Base-by-base conservation (phyloP, 2,329 filamentous ascomycete genomes). In the Fusarium multiceps region DNA sequence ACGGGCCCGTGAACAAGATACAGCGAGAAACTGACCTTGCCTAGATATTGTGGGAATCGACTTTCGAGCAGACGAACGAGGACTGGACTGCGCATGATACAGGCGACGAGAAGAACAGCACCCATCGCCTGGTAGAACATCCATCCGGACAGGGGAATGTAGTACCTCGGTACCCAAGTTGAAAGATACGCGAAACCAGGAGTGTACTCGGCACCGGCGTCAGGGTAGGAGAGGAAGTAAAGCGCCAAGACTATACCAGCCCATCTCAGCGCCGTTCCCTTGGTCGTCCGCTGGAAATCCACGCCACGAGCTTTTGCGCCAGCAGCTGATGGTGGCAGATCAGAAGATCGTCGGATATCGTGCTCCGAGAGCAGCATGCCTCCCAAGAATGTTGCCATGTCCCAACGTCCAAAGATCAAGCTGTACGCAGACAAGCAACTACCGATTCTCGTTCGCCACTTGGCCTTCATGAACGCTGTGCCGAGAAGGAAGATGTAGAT, bases 1-100 rank as follows among this genome's bases (percentile, higher is more conserved):
- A 92, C 78, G 0, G 89, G 89, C 0, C 89, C 89, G 72, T 82
- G 81, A 7, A 82, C 73, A 7, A 82, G 79, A 60, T 82, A 82
- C n/a, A 82, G 69, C 2, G 80, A 80, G 73, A 82, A 82, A 63
- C 80, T 82, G 60, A 82, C 73, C 48, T 73, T 76, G 14, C 81
- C 81, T 0, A 82, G 74, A 48, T 82, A 81, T 60, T 82, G 81
- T 13, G 80, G 72, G 8, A 75, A 32, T 0, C 60, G 67, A 7
- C 72, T 70, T 51, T 82, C 80, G 4, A 82, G 71, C 9, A 79
- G 3, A 4, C 59, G 43, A 32, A 73, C 61, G 10, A 81, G 72
- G 2, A 69, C 46, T 0, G 75, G 74, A 32, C 76, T 81, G 37
- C 77, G 78, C 10, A 82, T 56, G 21, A 81, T 72, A 37, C 79